Percentiles rank a stretch among this genome's conserved stretches.
Evolutionary conservation across 495 filamentous ascomycete genomes (phyloP).

Genomic region (Aspergillus asperescens): DNA sequence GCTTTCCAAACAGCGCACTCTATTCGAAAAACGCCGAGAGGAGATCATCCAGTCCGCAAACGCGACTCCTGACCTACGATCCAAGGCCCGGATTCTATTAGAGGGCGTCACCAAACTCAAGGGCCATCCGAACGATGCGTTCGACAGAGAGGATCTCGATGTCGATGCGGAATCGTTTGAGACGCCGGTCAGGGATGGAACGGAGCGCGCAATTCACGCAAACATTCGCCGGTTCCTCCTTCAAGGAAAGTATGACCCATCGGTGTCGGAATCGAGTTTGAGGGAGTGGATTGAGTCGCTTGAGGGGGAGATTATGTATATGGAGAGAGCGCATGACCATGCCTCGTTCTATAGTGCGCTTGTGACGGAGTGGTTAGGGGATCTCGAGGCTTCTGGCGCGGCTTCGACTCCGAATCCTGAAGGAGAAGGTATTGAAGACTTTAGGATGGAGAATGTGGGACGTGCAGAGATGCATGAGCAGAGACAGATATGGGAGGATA

Average conservation of each 20-base stretch:
- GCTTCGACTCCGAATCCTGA: neutral
- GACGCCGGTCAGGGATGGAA: constrained; percentile 9
- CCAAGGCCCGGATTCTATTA: constrained; percentile 29
- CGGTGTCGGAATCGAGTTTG: constrained; percentile 44
- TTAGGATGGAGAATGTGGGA: constrained; percentile 34
- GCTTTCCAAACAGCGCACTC: constrained; percentile 52
- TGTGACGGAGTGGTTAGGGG: constrained; percentile 57
- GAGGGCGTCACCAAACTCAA: constrained; percentile 39
- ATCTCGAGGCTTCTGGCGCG: constrained; percentile 24
- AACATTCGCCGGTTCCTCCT: constrained; percentile 50
- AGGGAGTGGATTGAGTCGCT: constrained; percentile 45
- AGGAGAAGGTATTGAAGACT: constrained; percentile 10
- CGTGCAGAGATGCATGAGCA: constrained; percentile 48
- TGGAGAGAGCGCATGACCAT: constrained; percentile 56
- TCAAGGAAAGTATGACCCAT: constrained; percentile 53
- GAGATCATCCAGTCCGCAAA: constrained; percentile 30
- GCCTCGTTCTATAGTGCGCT: constrained; percentile 56
- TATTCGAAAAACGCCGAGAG: constrained; percentile 43
- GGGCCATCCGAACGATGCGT: constrained; percentile 31
- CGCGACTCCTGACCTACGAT: constrained; percentile 23
- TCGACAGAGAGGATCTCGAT: constrained; percentile 37
- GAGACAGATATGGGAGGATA: constrained; percentile 49
- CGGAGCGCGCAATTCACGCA: constrained; percentile 24
- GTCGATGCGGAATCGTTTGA: constrained; percentile 13
- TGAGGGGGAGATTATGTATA: constrained; percentile 42